phyloP scores from a whole-genome alignment of 78 protist species.

The Dictyostelium intermedium region DNA sequence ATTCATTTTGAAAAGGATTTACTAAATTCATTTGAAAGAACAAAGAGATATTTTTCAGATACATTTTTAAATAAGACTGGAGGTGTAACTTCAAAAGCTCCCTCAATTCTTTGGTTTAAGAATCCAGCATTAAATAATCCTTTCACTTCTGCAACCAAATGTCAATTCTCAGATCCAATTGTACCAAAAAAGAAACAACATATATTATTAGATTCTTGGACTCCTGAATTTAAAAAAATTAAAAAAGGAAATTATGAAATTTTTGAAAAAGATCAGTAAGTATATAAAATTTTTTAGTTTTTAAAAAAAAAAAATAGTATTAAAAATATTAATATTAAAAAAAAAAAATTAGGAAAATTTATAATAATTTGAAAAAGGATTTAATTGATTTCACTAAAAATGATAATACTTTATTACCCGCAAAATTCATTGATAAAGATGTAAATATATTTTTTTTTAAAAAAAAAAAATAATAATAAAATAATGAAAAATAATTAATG shows the following conservation, averaged over 20 bases:
- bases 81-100: slow-evolving; percentile 34
- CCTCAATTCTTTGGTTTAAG: slow-evolving; percentile 45
- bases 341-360: neutral
- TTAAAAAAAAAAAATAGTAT: neutral
- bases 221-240: slow-evolving; percentile 21
- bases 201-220: neutral
- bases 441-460: neutral
- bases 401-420: slow-evolving; percentile 48
- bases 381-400: slow-evolving; percentile 16
- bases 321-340: neutral
- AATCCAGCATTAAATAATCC: slow-evolving; percentile 54
- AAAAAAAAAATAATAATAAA: neutral
- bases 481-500: too few species aligned
- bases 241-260: slow-evolving; percentile 33
- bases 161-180: neutral
- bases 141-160: neutral
- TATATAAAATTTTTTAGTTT: too few species aligned
- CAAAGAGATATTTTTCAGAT: slow-evolving; percentile 14
- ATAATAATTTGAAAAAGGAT: slow-evolving; percentile 19
- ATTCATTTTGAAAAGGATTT: slow-evolving; percentile 49
- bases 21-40: slow-evolving; percentile 29
- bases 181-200: slow-evolving; percentile 27
- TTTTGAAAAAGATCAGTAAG: slow-evolving; percentile 16
- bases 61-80: slow-evolving; percentile 47
- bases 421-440: slow-evolving; percentile 20